A percentile compares a stretch with the other conserved stretches of the same genome.
Conservation (phyloP, 345 rosid genomes). For the Hypericum perforatum region DNA sequence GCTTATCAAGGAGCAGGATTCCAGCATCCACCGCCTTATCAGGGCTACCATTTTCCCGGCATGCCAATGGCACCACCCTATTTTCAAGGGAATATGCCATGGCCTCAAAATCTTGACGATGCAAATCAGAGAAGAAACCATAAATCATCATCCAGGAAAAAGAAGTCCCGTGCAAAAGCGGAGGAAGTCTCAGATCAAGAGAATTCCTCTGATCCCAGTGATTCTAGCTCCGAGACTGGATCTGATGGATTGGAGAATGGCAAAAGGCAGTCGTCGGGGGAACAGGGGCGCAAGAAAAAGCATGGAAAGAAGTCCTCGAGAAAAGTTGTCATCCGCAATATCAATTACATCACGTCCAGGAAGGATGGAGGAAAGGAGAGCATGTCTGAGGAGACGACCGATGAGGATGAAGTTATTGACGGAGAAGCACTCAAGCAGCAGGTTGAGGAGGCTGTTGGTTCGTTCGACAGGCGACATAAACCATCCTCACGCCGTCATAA, state of each 20-base stretch:
- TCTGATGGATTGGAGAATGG: constrained; percentile 27
- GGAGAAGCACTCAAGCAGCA: constrained; percentile 66
- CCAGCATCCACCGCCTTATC: constrained; percentile 55
- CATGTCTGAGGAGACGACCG: constrained; percentile 45
- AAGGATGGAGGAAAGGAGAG: constrained; percentile 52
- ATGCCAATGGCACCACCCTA: constrained; percentile 66
- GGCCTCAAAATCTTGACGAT: constrained; percentile 67
- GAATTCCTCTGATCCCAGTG: constrained; percentile 41
- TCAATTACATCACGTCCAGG: constrained; percentile 83
- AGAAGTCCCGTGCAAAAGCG: constrained; percentile 36
- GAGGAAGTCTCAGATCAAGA: constrained; percentile 38
- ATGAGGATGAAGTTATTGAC: constrained; percentile 51
- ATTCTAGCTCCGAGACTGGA: constrained; percentile 38
- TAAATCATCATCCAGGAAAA: constrained; percentile 52
- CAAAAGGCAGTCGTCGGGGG: constrained; percentile 15
- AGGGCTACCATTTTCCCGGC: constrained; percentile 61
- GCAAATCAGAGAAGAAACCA: constrained; percentile 18
- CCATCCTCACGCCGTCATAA: constrained; percentile 42
- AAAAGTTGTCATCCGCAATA: constrained; percentile 87
- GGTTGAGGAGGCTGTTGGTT: constrained; percentile 80
- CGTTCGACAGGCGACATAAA: constrained; percentile 54
- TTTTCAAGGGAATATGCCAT: constrained; percentile 60
- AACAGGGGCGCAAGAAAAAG: constrained; percentile 33
- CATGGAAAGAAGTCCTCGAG: constrained; percentile 69
- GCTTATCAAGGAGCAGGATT: constrained; percentile 62